Base-by-base conservation (phyloP, 116 monocot genomes). In the Phalaenopsis hybrid region DNA sequence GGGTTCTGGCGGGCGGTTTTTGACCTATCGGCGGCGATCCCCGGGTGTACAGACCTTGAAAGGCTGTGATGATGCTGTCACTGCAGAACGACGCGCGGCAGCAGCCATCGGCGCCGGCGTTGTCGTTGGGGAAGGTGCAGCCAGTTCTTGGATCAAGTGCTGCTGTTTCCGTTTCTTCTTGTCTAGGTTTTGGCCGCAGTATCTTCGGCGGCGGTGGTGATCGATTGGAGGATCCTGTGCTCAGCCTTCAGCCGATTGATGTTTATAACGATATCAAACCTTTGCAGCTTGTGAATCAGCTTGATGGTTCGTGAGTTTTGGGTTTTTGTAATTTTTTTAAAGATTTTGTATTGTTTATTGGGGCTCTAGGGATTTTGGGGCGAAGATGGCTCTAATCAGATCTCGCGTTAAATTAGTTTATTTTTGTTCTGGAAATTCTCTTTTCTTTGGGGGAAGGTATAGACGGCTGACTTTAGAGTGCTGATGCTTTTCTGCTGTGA, bases 61-160 rank as follows among this genome's bases (percentile, higher is more conserved):
- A 17, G 41, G 33, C 12, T 16, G 41, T 16, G 46, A 75, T 75
- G 46, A 92, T 94, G 88, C 85, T 94, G 41, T 87, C 90, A 67
- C 83, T 90, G 83, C 85, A 88, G 90, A 79, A 67, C 73, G 91
- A 92, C 21, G 81, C 57, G 18, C 86, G 86, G 78, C 83, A 85
- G 83, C 88, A 49, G 70, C 84, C 68, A 45, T 77, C 63, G 23
- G 81, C 31, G 72, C 80, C 76, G 78, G 68, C 58, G 79, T 28
- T 8, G 51, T 74, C 78, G 81, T 72, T 79, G 58, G 44, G 52
- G 46, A 81, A 80, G 82, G 57, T 28, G 18, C 88, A 57, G 73
- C 79, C 77, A 82, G 43, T 83, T 52, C 76, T 86, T 37, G 88
- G 87, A 37, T 73, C 88, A 41, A 46, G 45, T 20, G 11, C 75